Evolutionary conservation across 2,329 filamentous ascomycete genomes (phyloP).

Genomic region (Cladobotryum protrusum): DNA sequence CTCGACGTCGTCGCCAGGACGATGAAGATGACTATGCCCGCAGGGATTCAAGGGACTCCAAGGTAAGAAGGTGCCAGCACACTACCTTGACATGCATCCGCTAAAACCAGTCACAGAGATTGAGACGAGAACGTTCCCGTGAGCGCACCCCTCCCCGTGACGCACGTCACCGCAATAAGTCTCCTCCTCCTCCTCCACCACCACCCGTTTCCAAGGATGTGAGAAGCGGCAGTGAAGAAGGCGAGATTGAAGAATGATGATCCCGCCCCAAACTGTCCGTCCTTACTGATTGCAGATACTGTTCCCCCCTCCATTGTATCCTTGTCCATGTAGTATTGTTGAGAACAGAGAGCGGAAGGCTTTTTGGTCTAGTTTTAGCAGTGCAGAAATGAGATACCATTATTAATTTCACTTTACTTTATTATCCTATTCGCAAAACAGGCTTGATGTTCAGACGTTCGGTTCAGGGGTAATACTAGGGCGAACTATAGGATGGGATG

Average conservation of each 20-base stretch:
- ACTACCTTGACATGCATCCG: neutral
- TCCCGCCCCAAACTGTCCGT: neutral
- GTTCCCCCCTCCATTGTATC: too few species aligned
- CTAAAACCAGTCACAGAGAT: constrained; percentile 41
- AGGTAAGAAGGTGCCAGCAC: constrained; percentile 39
- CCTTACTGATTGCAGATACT: too few species aligned
- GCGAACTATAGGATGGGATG: too few species aligned
- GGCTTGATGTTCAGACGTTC: too few species aligned
- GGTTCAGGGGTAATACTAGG: too few species aligned
- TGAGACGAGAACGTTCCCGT: constrained; percentile 51
- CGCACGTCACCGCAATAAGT: constrained; percentile 50
- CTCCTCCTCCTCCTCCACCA: constrained; percentile 40
- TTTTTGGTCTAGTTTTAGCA: too few species aligned
- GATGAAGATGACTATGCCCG: constrained; percentile 66
- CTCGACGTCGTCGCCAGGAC: constrained; percentile 71
- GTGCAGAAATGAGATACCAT: too few species aligned
- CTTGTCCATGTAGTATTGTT: too few species aligned
- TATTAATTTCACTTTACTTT: too few species aligned
- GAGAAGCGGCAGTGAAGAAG: constrained; percentile 81
- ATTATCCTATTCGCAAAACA: too few species aligned
- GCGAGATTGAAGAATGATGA: constrained; percentile 76
- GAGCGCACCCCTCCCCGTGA: constrained; percentile 58
- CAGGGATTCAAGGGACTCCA: constrained; percentile 60
- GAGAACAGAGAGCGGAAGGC: too few species aligned
- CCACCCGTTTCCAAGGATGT: constrained; percentile 41